Percentiles rank a stretch among this genome's conserved stretches.
phyloP scores from a whole-genome alignment of 768 basidiomycete genomes.

The Gloeophyllum trabeum region DNA sequence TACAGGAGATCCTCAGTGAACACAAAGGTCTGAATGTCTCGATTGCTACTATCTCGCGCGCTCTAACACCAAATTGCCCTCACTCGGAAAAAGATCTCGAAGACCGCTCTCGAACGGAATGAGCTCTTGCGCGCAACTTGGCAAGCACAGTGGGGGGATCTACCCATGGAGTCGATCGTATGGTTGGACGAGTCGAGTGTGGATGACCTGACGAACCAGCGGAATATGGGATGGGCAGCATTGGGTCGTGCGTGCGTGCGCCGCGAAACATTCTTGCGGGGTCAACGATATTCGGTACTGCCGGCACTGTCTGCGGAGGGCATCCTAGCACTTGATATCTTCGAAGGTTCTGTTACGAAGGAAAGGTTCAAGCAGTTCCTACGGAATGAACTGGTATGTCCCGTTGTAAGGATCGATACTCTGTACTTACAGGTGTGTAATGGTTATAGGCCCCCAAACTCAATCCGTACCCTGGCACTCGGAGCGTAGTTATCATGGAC shows the following conservation, averaged over 20 bases:
- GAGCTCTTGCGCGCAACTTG: constrained; percentile 15
- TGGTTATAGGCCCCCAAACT: constrained; percentile 12
- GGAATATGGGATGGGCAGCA: constrained; percentile 4
- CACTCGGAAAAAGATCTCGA: constrained; percentile 15
- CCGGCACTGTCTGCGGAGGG: constrained; percentile 8
- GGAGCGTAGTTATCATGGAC: constrained; percentile 26
- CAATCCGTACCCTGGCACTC: constrained; percentile 22
- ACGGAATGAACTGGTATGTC: constrained; percentile 9
- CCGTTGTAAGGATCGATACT: neutral
- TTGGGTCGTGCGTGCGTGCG: constrained; percentile 7
- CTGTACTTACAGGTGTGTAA: neutral
- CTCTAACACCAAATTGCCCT: constrained; percentile 12
- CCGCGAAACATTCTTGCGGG: constrained; percentile 4
- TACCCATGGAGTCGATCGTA: constrained; percentile 5
- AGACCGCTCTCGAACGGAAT: constrained; percentile 17
- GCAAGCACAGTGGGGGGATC: constrained; percentile 13
- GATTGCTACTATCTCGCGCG: constrained; percentile 16
- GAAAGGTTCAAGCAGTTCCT: constrained; percentile 20
- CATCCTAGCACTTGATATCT: constrained; percentile 8
- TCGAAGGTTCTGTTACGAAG: constrained; percentile 21
- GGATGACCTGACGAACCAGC: constrained; percentile 7
- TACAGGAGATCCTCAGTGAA: constrained; percentile 15
- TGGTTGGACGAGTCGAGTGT: constrained; percentile 10
- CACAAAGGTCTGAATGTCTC: constrained; percentile 15
- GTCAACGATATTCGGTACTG: constrained; percentile 9